These are phyloP conservation scores for Curvularia hawaiiensis DNA, from an alignment of 2,329 filamentous ascomycete genomes.

Conservation along the genomic window DNA sequence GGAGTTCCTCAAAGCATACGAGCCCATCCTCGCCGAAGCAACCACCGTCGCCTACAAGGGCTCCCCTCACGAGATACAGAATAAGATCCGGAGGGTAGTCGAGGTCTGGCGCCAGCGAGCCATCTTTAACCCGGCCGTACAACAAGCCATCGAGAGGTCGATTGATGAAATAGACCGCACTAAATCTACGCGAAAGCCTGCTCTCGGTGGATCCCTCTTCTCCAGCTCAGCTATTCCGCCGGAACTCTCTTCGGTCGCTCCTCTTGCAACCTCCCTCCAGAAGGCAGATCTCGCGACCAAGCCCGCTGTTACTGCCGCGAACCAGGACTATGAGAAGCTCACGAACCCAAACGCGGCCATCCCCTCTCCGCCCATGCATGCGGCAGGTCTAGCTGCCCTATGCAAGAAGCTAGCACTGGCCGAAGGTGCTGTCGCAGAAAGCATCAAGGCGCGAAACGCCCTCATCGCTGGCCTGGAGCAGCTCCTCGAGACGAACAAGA, in stretches of 20 bases:
- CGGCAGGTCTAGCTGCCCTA: slow-evolving; percentile 85
- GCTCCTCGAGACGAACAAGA: slow-evolving; percentile 74
- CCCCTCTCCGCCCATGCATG: slow-evolving; percentile 87
- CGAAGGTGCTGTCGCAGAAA: slow-evolving; percentile 86
- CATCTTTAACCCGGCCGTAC: slow-evolving; percentile 82
- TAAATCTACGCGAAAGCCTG: slow-evolving; percentile 59
- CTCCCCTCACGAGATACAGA: slow-evolving; percentile 79
- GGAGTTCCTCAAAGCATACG: slow-evolving; percentile 90
- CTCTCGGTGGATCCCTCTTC: slow-evolving; percentile 73
- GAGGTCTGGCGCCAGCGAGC: slow-evolving; percentile 90
- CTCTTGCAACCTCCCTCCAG: slow-evolving; percentile 72
- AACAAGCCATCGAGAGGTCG: slow-evolving; percentile 78
- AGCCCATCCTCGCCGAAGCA: slow-evolving; percentile 91
- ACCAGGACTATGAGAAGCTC: slow-evolving; percentile 83
- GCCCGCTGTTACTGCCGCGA: slow-evolving; percentile 70
- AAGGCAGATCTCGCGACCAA: slow-evolving; percentile 74
- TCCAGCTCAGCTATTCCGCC: slow-evolving; percentile 67
- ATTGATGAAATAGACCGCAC: slow-evolving; percentile 69
- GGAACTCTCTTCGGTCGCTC: slow-evolving; percentile 77
- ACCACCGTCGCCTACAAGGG: slow-evolving; percentile 89
- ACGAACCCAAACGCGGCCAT: slow-evolving; percentile 70
- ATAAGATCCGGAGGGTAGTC: slow-evolving; percentile 84
- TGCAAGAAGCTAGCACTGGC: slow-evolving; percentile 87
- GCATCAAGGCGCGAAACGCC: slow-evolving; percentile 80
- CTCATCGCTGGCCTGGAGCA: slow-evolving; percentile 83